Base-by-base conservation (phyloP, 179 eudicot genomes). In the Gypsophila paniculata region DNA sequence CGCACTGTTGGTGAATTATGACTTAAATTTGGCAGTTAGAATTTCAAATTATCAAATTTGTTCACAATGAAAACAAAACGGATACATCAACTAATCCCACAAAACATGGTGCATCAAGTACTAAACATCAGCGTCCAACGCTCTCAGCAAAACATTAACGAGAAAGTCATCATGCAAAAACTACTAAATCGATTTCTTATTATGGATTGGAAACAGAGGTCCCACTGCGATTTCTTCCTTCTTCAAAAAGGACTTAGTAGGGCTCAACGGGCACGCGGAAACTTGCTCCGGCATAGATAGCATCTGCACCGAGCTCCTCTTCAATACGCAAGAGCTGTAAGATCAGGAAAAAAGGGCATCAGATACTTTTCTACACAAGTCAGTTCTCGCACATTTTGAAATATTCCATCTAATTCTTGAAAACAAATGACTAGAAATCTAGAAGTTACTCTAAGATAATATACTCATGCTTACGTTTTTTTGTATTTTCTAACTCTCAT, bases 201-300 rank as follows among this genome's bases (percentile, higher is more conserved):
- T 69, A 66, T 21, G 69, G 42, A 54, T 39, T 53, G 60, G 17
- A 66, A 77, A 38, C 21, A 11, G 54, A 42, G 38, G 39, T 32
- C 52, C 61, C 69, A 49, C 69, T 14, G 25, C 39, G 17, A 8
- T 38, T 46, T 46, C 55, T 65, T 61, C 23, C 63, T 61, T 51
- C 64, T 3, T 29, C 1, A 29, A 4, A 26, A 59, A 46, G n/a
- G 26, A 72, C 79, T 82, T 86, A 91, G 71, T 91, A 91, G 75
- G 96, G 97, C 60, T 86, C 90, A 53, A 90, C 96, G 0, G 97
- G 97, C 29, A 39, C 58, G 36, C 93, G 97, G 96, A 90, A 91
- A 82, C 72, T 83, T 39, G 83, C 84, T 75, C 97, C 97, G 6
- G 97, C 97, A 70, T 91, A 91, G 14, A 90, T 86, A 36, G 97